Evolutionary conservation across 192 early-diverging fungal genomes (phyloP), one percentile per base, ranked within the genome.

Genomic region (Rhizophagus clarus): DNA sequence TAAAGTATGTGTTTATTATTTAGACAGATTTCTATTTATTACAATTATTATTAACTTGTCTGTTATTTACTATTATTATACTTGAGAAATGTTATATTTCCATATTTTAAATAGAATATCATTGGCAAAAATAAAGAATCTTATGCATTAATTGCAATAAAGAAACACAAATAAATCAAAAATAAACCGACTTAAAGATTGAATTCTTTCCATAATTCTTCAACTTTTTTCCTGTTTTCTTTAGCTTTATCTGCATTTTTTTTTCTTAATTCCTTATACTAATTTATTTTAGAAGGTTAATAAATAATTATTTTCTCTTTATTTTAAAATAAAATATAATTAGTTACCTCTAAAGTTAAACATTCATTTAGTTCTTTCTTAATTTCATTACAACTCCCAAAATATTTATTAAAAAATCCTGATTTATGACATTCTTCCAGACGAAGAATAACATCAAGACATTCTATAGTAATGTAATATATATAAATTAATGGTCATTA

Each of bases 121-220:
- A 37, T 7, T 37, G 0, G 34, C 34, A 37, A 37, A n/a, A 37
- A 37, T 6, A 37, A 6, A 6, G 4, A 7, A 6, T 37, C 7
- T 37, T 6, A 37, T 37, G 34, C 2, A 37, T 37, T 37, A 6
- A 6, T n/a, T n/a, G n/a, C 2, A 37, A 37, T 37, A 37, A 37
- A 37, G 34, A 37, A 37, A 37, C 34, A 37, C 34, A 37, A 37
- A 5, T 37, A 37, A 37, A 37, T n/a, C 34, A 37, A 37, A 37
- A 37, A 37, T 11, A 9, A 45, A 45, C 42, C 1, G 12, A 0
- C 12, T 45, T 45, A 45, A 45, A 45, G 42, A 12, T 2, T 26
- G 20, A 88, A 85, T 34, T 85, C 88, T 82, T 87, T 84, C 87
- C 89, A 90, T 78, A 86, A 79, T 42, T 87, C 66, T 72, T 88